Conservation (phyloP, 441 rosid genomes). For the Lepidium campestre region DNA sequence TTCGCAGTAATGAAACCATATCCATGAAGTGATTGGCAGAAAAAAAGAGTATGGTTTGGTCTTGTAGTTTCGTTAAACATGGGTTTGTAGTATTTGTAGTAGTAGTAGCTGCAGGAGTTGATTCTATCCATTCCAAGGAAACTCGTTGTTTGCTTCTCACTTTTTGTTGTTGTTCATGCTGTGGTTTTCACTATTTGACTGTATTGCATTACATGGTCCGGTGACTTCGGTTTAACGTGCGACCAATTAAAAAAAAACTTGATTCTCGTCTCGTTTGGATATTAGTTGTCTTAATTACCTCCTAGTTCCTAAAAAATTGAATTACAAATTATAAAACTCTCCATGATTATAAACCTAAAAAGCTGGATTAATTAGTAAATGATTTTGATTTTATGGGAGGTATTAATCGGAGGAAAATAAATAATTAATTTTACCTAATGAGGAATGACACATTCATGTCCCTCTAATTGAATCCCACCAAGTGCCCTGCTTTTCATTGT, state of each 20-base stretch:
- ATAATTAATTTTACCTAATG: not conserved
- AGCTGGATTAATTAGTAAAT: not conserved
- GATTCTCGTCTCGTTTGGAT: not conserved
- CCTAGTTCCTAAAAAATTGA: not conserved
- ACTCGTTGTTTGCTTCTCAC: not conserved
- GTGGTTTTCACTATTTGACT: not conserved
- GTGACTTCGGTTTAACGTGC: not conserved
- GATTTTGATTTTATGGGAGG: not conserved
- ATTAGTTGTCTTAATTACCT: not conserved
- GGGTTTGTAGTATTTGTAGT: slow-evolving; percentile 16
- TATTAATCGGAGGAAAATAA: not conserved
- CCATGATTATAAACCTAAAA: not conserved
- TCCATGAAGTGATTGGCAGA: not conserved
- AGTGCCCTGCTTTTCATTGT: slow-evolving; percentile 19
- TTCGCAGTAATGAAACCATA: slow-evolving; percentile 32
- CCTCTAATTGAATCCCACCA: slow-evolving; percentile 6
- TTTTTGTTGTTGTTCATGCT: not conserved
- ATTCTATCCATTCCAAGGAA: slow-evolving; percentile 6
- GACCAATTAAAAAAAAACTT: not conserved
- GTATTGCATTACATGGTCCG: not conserved
- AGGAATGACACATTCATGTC: not conserved
- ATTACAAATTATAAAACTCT: not conserved
- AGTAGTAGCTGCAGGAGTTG: not conserved
- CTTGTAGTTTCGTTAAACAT: not conserved
- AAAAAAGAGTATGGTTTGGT: slow-evolving; percentile 29